Base-by-base conservation (phyloP, 2,329 filamentous ascomycete genomes). In the Pestalotiopsis sp. region DNA sequence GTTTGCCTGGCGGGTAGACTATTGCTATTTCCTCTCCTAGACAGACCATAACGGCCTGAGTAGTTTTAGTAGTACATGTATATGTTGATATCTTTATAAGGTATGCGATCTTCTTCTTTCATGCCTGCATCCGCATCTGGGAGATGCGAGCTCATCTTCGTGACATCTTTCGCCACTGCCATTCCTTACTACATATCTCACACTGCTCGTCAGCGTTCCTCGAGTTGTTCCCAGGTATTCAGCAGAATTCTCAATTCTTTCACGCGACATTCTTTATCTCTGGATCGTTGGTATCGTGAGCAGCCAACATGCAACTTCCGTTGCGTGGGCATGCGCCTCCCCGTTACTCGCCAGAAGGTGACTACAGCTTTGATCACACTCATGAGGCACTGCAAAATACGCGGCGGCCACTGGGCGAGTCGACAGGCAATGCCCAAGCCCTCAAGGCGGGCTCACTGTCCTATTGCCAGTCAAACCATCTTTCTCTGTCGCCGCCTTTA, bases 281-380 rank as follows among this genome's bases (percentile, higher is more conserved):
- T 70, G 67, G 68, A 66, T 68, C 68, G 69, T 23, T 27, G 64
- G 68, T 70, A 70, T 40, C 72, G 68, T 67, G 67, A 62, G 31
- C 31, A 36, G 65, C 71, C 72, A 75, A 73, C 69, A 83, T 83
- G 81, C 79, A 83, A 70, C 75, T 80, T 45, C 75, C 79, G 72
- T 81, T 83, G 71, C 83, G 85, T 57, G 80, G 87, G 70, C 79
- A 87, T 72, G 81, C 85, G 64, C 84, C 84, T 65, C 85, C 88
- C 75, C 82, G 83, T 73, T 86, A 83, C 75, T 85, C 84, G 66
- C 80, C 81, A 69, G 78, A 81, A 14, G 76, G 81, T 68, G 85
- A 86, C 66, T 86, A 85, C 73, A 73, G 81, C 49, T 79, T 79
- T 72, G 85, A 87, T 72, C 75, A 77, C 68, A 82, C 84, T 67